Evolutionary conservation across 352 stramenopile genomes (phyloP).

Genomic region (Thraustochytrium sp.): DNA sequence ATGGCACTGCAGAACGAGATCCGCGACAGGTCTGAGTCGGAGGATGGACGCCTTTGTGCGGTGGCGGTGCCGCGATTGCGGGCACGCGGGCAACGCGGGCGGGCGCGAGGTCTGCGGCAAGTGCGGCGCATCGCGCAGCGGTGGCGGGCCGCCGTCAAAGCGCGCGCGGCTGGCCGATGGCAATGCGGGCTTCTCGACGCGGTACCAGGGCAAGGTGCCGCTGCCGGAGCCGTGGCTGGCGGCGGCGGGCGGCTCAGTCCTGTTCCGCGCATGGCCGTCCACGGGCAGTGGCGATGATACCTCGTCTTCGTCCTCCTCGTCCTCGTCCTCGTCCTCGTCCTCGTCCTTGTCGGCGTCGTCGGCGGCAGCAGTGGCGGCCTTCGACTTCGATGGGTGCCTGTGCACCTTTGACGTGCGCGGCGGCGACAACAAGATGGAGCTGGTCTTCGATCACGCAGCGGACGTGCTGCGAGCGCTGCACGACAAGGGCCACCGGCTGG

Average conservation of each 20-base stretch:
- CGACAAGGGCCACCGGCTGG: neutral
- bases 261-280: neutral
- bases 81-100: neutral
- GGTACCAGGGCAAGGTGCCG: neutral
- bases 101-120: neutral
- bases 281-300: no score
- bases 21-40: no score
- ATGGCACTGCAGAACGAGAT: no score
- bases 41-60: slow-evolving; percentile 9
- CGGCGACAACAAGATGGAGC: neutral
- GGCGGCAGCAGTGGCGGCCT: slow-evolving; percentile 4
- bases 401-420: neutral
- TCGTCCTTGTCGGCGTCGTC: no score
- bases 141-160: neutral
- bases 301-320: no score
- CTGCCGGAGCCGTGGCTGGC: slow-evolving; percentile 2
- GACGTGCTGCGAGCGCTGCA: neutral
- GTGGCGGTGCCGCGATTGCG: neutral
- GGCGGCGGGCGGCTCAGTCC: neutral
- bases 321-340: neutral
- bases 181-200: neutral
- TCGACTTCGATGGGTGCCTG: slow-evolving; percentile 40
- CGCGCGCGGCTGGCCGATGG: neutral
- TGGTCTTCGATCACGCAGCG: slow-evolving; percentile 17
- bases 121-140: neutral